Base-by-base conservation (phyloP, 495 filamentous ascomycete genomes). In the Xylaria bambusicola region DNA sequence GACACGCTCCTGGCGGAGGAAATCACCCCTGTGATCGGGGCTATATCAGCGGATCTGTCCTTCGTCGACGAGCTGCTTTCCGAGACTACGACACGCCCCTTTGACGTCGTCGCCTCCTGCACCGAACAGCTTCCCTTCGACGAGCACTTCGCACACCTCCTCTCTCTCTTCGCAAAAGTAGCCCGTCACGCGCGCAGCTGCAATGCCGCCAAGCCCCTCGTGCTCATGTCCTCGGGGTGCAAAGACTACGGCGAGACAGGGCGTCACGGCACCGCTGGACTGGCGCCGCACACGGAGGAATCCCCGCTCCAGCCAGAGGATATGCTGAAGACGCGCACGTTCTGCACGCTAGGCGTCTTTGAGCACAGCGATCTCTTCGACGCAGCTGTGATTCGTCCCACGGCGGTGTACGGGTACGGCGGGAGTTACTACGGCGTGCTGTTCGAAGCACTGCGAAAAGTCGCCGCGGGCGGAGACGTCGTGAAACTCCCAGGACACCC, bases 201-300 rank as follows among this genome's bases (percentile, higher is more conserved):
- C 44, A 15, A 49, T 46, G 41, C 41, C 17, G 17, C 0, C 58
- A 57, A 62, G 20, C 73, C 74, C 2, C 52, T 80, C 8, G 71
- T 80, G 7, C 51, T 80, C 2, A 63, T 67, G 42, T 75, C 67
- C 17, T 73, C 69, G 10, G 77, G 77, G 0, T 76, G 74, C 58
- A 78, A 80, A 45, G 75, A 80, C 60, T 80, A 80, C 63, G 76
- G 76, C 1, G 68, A 56, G 18, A 75, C 68, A 2, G 57, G 52
- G 0, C 51, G 69, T 0, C 67, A 75, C 46, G 72, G 72, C 5
- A 56, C 62, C 0, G 41, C 62, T 0, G 65, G 48, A 2, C 63
- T 78, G 2, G 54, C 54, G 51, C 69, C 75, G 10, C 76, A 77
- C 35, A 72, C 67, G 2, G 75, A 80, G 55, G 57, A 62, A 0